Evolutionary conservation across 2,329 filamentous ascomycete species (phyloP), one percentile per base, ranked within the genome.

Genomic region (Lachnellula cervina): DNA sequence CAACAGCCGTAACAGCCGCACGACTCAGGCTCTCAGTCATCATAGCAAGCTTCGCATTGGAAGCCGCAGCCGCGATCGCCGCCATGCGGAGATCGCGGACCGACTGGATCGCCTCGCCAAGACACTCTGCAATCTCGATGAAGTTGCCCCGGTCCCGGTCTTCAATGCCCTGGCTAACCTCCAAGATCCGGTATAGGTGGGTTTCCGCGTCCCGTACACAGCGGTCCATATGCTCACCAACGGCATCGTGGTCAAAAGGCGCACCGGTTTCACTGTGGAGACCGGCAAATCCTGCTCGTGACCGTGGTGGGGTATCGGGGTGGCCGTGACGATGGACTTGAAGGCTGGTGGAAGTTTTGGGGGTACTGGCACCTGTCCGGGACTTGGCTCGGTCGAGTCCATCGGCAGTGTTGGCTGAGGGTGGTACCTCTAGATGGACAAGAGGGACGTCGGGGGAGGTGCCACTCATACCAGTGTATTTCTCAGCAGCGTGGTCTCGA

Each of bases 51-150:
- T 37, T 23, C 11, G 28, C 14, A 51, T 51, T 43, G 2, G 14
- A 21, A 45, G 17, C n/a, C 21, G 48, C 47, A 25, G 49, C 28
- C 3, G 42, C 34, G 3, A 56, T 32, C 7, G 40, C 25, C 5
- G 43, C 54, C 11, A 52, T 56, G 7, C 44, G 49, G 7, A 56
- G n/a, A 11, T 25, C 13, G 7, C 54, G 42, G 21, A 49, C 44
- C 13, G 46, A 17, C 13, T 23, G 38, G 23, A 56, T 52, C 8
- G 49, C 40, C 2, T 13, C 19, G 2, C 54, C 54, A n/a, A 55
- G 48, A 37, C 34, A n/a, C 35, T 56, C 35, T 13, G 51, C 38
- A 14, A 56, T 28, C 8, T 34, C 14, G 11, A 17, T 16, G 16
- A 43, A 2, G 11, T 32, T 5, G 13, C 17, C 25, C 19, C 17